A percentile compares a stretch with the other conserved stretches of the same genome.
Evolutionary conservation across 108 stramenopile species (phyloP).

Genomic region (Fistulifera pelliculosa): DNA sequence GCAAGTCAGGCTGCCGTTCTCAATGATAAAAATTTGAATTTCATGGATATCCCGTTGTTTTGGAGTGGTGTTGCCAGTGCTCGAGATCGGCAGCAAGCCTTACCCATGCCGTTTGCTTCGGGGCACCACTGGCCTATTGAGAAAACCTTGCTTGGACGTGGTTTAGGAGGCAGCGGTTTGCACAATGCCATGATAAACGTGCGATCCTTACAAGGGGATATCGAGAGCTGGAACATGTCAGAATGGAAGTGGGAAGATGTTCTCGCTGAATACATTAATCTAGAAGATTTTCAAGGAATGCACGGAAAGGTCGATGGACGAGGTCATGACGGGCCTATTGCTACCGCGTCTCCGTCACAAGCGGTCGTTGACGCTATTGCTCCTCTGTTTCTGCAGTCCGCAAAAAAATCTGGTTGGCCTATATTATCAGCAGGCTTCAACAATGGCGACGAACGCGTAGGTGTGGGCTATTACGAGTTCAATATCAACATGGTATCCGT

Average conservation of each 20-base stretch:
- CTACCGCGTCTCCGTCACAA: background rate
- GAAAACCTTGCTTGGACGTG: constrained; percentile 6
- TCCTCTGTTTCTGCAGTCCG: constrained; percentile 8
- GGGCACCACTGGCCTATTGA: constrained; percentile 15
- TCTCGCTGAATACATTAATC: constrained; percentile 2
- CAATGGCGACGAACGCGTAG: constrained; percentile 2
- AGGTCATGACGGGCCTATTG: constrained; percentile 12
- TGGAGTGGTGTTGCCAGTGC: constrained; percentile 14
- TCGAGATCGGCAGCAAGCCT: constrained; percentile 1
- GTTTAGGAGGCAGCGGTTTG: constrained; percentile 16
- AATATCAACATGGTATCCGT: constrained; percentile 15
- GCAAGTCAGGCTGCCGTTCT: constrained; percentile 7
- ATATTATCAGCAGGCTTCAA: constrained; percentile 13
- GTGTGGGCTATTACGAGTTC: constrained; percentile 20
- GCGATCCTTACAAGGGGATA: constrained; percentile 8
- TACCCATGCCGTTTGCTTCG: constrained; percentile 2
- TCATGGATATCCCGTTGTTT: constrained; percentile 15
- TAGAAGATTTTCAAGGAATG: constrained; percentile 5
- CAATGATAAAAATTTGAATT: constrained; percentile 9
- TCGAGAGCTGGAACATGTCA: constrained; percentile 12
- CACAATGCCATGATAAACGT: constrained; percentile 24
- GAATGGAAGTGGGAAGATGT: constrained; percentile 10
- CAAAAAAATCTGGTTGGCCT: constrained; percentile 3
- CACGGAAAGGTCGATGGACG: background rate
- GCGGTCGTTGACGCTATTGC: constrained; percentile 8